phyloP scores from a whole-genome alignment of 2,329 filamentous ascomycete species.

The Penicillium sp. region DNA sequence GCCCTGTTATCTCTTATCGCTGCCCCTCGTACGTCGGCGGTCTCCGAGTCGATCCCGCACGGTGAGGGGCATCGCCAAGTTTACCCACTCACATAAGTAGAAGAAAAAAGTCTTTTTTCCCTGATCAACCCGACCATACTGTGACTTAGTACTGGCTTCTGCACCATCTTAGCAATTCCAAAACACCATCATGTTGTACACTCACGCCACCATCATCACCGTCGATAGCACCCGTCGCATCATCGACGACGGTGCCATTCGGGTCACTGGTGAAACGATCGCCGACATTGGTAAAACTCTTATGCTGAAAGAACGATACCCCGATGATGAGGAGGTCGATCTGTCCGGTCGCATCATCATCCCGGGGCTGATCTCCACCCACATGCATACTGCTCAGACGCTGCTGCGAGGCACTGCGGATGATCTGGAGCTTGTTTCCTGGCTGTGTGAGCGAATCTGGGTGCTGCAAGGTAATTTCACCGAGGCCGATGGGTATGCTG shows the following conservation, averaged over 20 bases:
- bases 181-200: constrained; percentile 41
- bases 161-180: background rate
- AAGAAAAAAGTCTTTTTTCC: background rate
- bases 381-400: constrained; percentile 50
- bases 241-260: constrained; percentile 49
- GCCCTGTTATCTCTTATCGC: background rate
- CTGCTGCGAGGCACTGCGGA: constrained; percentile 51
- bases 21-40: constrained; percentile 4
- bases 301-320: constrained; percentile 31
- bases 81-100: background rate
- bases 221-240: constrained; percentile 48
- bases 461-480: constrained; percentile 48
- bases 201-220: constrained; percentile 53
- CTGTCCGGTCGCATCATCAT: constrained; percentile 47
- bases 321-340: constrained; percentile 31
- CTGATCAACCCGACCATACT: background rate
- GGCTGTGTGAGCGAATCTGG: constrained; percentile 55
- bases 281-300: constrained; percentile 44
- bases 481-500: constrained; percentile 49
- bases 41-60: background rate
- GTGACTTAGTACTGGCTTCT: background rate
- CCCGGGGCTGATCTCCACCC: constrained; percentile 52
- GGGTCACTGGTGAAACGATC: constrained; percentile 43
- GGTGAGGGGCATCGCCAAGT: background rate
- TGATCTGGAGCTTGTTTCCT: constrained; percentile 50